Evolutionary conservation across 169 alveolate genomes (phyloP).

Genomic region (Eimeria praecox): DNA sequence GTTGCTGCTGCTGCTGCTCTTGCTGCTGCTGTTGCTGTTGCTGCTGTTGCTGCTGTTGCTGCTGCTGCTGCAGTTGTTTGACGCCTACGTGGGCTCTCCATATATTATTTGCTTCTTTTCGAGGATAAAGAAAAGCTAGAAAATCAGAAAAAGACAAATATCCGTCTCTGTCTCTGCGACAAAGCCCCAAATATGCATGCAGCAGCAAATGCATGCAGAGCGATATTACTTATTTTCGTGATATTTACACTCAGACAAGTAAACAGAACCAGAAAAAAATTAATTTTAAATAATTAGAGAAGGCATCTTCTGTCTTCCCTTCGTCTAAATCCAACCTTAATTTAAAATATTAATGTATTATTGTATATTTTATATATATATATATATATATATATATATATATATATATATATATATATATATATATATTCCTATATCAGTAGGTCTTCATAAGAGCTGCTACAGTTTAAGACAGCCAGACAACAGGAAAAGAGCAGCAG

Average conservation of each 20-base stretch:
- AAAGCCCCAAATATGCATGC: constrained; percentile 20
- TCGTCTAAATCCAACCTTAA: too few species aligned
- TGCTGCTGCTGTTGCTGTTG: constrained; percentile 19
- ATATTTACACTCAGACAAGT: too few species aligned
- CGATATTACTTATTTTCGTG: background rate
- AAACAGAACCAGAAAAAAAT: background rate
- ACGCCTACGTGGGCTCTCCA: background rate
- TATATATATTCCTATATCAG: background rate
- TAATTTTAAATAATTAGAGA: too few species aligned
- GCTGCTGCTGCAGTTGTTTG: constrained; percentile 11
- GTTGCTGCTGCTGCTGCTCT: background rate
- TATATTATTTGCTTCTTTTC: background rate
- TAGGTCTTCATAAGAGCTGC: too few species aligned
- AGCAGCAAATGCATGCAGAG: constrained; percentile 1
- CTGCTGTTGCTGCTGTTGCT: constrained; percentile 50
- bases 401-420: too few species aligned
- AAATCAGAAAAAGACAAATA: background rate
- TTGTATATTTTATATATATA: too few species aligned
- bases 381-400: too few species aligned
- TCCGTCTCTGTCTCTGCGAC: constrained; percentile 37
- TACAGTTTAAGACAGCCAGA: too few species aligned
- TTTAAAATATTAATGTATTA: too few species aligned
- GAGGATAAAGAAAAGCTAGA: background rate
- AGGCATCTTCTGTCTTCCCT: too few species aligned
- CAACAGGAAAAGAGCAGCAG: background rate